Evolutionary conservation across 495 filamentous ascomycete genomes (phyloP), one percentile per base, ranked within the genome.

Genomic region (Penicillium bovifimosum): DNA sequence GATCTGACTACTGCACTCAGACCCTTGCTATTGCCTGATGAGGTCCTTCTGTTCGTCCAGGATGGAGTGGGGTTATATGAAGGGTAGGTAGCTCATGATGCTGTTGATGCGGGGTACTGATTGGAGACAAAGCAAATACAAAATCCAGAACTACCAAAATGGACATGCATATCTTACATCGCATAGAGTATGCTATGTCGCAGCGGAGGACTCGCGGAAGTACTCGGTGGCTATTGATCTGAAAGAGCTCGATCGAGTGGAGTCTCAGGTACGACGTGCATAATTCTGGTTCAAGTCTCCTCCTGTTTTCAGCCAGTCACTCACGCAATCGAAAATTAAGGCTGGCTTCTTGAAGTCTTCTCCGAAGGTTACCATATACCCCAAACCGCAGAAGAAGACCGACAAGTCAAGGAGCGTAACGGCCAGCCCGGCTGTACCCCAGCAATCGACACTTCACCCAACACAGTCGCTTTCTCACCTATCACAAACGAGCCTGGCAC

Each of bases 41-140:
- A 97, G 70, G 79, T 80, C 17, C 75, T 96, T 28, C 81, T 97
- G 51, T 97, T 96, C 74, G 90, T 99, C 53, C 91, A 96, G 72
- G 89, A 96, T 79, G 87, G 87, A 68, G 93, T 97, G 63, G 93
- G 95, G 60, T 76, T 99, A 56, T 99, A 99, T 73, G 88, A 96
- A 77, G 93, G 95, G 91, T 96, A 75, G 72, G 85, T 72, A 29
- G 39, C n/a, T 35, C 42, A 28, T 24, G 24, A 26, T 44, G 40
- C 52, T 47, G 60, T 32, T 59, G 38, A 48, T 51, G 39, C 36
- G 42, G 50, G 36, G 26, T 38, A 18, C 17, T 18, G 33, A 17
- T 28, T 41, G 29, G 38, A 36, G 18, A 55, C 26, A 43, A 29
- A 96, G 91, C 53, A 97, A 96, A 74, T 91, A 83, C 77, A 97